A percentile compares a stretch with the other conserved stretches of the same genome.
Evolutionary conservation across 2,329 filamentous ascomycete species (phyloP).

Genomic region (Apiospora phragmitis): DNA sequence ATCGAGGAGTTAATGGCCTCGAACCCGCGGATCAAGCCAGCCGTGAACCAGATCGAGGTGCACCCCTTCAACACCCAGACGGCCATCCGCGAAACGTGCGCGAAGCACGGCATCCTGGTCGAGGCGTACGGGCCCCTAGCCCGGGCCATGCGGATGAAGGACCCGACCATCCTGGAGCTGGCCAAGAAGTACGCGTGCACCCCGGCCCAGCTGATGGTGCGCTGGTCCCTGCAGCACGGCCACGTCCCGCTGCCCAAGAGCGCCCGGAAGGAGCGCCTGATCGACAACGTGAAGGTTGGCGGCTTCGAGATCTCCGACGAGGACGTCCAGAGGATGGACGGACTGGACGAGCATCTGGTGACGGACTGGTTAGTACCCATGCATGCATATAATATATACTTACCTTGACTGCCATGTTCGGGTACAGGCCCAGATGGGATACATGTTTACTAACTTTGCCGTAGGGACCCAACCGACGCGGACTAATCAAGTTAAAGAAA

Average conservation of each 20-base stretch:
- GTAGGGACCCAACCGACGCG: conserved; percentile 9
- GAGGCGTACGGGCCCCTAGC: conserved; percentile 82
- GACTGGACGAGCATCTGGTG: conserved; percentile 70
- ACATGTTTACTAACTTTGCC: not conserved
- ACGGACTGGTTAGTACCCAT: conserved; percentile 58
- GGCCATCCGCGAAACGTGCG: conserved; percentile 66
- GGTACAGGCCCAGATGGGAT: not conserved
- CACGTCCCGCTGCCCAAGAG: conserved; percentile 77
- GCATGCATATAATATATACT: not conserved
- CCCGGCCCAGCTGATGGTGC: conserved; percentile 71
- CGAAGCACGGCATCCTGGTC: conserved; percentile 65
- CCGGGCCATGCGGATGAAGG: conserved; percentile 67
- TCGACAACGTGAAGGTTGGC: conserved; percentile 64
- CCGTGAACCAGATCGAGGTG: conserved; percentile 80
- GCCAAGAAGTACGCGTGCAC: conserved; percentile 69
- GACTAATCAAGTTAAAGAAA: not conserved
- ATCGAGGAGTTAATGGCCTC: conserved; percentile 68
- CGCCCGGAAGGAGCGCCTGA: conserved; percentile 59
- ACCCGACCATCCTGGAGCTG: conserved; percentile 62
- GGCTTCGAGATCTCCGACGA: conserved; percentile 60
- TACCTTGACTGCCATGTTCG: not conserved
- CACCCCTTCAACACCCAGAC: conserved; percentile 79
- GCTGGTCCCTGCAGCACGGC: conserved; percentile 75
- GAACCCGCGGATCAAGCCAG: conserved; percentile 62
- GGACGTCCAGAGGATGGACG: conserved; percentile 66